phyloP scores from a whole-genome alignment of 768 basidiomycete species.

The Postia placenta region DNA sequence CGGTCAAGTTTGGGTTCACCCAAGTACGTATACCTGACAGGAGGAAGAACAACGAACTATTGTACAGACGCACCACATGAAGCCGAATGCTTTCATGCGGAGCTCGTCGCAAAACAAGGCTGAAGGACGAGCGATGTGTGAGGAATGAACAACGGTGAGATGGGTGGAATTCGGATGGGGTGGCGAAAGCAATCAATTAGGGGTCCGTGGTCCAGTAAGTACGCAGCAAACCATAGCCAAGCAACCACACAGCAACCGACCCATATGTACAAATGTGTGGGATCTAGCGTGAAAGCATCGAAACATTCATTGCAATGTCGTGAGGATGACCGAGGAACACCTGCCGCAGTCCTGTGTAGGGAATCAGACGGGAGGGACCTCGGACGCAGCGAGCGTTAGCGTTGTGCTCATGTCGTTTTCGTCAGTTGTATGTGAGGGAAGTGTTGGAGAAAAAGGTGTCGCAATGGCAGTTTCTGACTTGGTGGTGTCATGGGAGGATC shows the following conservation, averaged over 20 bases:
- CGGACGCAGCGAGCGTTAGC: conserved; percentile 5
- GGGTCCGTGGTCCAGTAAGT: conserved; percentile 1
- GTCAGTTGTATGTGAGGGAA: conserved; percentile 8
- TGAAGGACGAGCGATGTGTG: neutral
- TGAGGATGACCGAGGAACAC: too few species aligned
- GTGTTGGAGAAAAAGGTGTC: conserved; percentile 10
- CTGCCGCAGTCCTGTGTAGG: too few species aligned
- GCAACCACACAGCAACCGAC: neutral
- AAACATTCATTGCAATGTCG: too few species aligned
- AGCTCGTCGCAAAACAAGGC: neutral
- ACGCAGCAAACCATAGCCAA: neutral
- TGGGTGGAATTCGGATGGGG: neutral
- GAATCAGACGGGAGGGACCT: neutral
- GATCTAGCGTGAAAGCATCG: too few species aligned
- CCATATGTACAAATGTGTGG: neutral
- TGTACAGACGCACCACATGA: neutral
- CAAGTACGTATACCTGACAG: too few species aligned
- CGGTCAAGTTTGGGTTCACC: too few species aligned
- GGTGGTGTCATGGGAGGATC: too few species aligned
- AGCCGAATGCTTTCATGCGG: neutral
- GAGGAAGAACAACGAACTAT: too few species aligned
- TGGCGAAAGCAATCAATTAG: neutral
- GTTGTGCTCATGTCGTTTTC: conserved; percentile 13
- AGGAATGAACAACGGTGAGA: neutral
- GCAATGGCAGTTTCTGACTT: too few species aligned